phyloP scores from a whole-genome alignment of 106 monocot genomes.

The Phalaenopsis aphrodite region DNA sequence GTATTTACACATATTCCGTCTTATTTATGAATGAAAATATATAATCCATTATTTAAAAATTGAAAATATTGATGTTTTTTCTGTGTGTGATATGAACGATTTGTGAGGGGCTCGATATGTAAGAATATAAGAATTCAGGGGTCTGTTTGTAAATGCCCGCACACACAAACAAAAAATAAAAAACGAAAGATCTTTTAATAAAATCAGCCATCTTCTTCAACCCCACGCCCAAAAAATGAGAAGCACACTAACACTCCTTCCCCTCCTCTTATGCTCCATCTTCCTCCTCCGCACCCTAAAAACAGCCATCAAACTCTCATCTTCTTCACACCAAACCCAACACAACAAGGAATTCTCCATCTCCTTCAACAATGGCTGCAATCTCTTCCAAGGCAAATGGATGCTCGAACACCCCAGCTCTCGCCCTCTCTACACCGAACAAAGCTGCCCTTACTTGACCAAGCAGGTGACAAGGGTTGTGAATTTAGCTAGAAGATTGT shows the following conservation, averaged over 20 bases:
- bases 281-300: constrained; percentile 14
- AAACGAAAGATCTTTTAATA: not conserved
- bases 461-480: not conserved
- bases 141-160: too few species aligned
- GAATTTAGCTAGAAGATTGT: too few species aligned
- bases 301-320: not conserved
- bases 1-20: too few species aligned
- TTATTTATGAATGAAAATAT: too few species aligned
- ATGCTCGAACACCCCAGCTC: constrained; percentile 6
- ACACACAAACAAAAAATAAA: not conserved
- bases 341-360: not conserved
- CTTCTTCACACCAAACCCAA: not conserved
- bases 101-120: too few species aligned
- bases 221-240: constrained; percentile 6
- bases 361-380: constrained; percentile 11
- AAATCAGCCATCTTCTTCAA: not conserved
- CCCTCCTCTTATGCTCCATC: constrained; percentile 15
- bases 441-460: constrained; percentile 30
- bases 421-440: constrained; percentile 23
- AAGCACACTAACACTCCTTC: constrained; percentile 8
- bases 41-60: too few species aligned
- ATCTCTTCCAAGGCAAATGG: constrained; percentile 31
- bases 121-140: too few species aligned
- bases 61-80: too few species aligned
- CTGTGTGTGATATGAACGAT: too few species aligned